A percentile compares a stretch with the other conserved stretches of the same genome.
Evolutionary conservation across 2,329 filamentous ascomycete genomes (phyloP).

Genomic region (Aphanoascus verrucosus): DNA sequence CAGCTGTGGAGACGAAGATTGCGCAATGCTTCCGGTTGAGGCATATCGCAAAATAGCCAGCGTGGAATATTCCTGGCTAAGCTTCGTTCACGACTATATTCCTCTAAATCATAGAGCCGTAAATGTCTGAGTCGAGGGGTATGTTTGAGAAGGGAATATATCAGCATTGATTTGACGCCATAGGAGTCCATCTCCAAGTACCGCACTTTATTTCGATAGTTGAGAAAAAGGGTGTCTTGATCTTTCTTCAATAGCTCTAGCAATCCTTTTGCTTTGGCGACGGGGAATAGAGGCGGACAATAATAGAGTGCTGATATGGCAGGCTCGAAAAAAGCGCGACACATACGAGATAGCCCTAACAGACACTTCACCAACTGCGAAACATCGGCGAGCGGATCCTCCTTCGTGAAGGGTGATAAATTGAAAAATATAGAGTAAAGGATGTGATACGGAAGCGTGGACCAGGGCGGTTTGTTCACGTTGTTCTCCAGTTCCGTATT

Average conservation of each 20-base stretch:
- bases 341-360: slow-evolving; percentile 51
- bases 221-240: slow-evolving; percentile 41
- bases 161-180: slow-evolving; percentile 42
- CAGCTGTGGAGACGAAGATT: slow-evolving; percentile 40
- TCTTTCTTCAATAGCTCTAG: slow-evolving; percentile 47
- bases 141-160: slow-evolving; percentile 49
- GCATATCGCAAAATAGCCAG: slow-evolving; percentile 36
- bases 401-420: slow-evolving; percentile 39
- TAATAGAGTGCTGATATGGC: slow-evolving; percentile 63
- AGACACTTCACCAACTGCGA: slow-evolving; percentile 47
- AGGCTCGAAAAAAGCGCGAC: slow-evolving; percentile 57
- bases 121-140: slow-evolving; percentile 59
- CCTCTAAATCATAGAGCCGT: slow-evolving; percentile 54
- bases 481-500: neutral
- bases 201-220: slow-evolving; percentile 62
- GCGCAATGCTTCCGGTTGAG: slow-evolving; percentile 49
- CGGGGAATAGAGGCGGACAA: slow-evolving; percentile 52
- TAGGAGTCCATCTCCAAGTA: slow-evolving; percentile 58
- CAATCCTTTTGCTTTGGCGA: slow-evolving; percentile 40
- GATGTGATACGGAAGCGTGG: slow-evolving; percentile 55
- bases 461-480: slow-evolving; percentile 44
- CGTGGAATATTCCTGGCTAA: neutral
- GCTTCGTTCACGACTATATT: slow-evolving; percentile 1
- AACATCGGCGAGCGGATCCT: slow-evolving; percentile 41
- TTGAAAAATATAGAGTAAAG: slow-evolving; percentile 60